Base-by-base conservation (phyloP, 306 rosid species). In the Echinosophora koreensis region DNA sequence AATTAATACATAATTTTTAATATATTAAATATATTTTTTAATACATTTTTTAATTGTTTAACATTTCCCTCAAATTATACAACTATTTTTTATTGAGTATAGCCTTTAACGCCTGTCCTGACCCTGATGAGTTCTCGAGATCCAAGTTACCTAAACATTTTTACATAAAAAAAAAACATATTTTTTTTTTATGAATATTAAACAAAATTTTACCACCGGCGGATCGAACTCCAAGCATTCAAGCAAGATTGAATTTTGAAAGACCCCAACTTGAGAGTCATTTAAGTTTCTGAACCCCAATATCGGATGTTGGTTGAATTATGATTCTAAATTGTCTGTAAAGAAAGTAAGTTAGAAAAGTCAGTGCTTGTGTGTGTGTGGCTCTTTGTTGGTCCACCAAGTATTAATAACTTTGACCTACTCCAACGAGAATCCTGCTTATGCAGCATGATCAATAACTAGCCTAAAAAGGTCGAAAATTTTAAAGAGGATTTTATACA, bases 341-440 rank as follows among this genome's bases (percentile, higher is more conserved):
- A 80, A 64, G 4, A 49, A 0, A 27, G n/a, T 5, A 38, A 62
- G 44, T 30, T 15, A 39, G 14, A 39, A 41, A 27, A 8, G 11
- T 11, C 44, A 60, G 11, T 14, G 60, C 6, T 35, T 30, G 32
- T 22, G 22, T 30, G 32, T 35, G 47, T 22, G 66, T 63, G 12
- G 49, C 73, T 50, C 27, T 15, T 39, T 1, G 42, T 74, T 58
- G 80, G 80, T 72, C 59, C 83, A 49, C 67, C 18, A 1, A 7
- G 16, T 49, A 77, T 77, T 83, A 72, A 72, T 79, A 59, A 38
- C 52, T 66, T 49, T 73, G 62, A 83, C 87, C 87, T 78, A 83
- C 87, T 74, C 81, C 87, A 74, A 61, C 87, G 68, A 62, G 11
- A 79, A 51, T 17, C 65, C 78, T 74, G 81, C 69, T 77, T 14